Evolutionary conservation across 805 yeast species (phyloP).

Genomic region (Nakazawaea wickerhamii): DNA sequence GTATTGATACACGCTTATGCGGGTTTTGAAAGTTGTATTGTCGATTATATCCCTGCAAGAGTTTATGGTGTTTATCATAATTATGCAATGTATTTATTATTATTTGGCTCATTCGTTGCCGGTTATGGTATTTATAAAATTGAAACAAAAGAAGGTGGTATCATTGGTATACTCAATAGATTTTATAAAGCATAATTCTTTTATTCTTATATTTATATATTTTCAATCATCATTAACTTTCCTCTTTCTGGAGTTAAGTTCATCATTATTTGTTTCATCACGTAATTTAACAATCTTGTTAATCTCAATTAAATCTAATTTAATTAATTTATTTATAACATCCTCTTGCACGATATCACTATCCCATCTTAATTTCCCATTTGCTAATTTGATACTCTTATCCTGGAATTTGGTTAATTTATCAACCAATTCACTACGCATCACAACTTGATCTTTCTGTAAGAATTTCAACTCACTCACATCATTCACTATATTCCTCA

Average conservation of each 20-base stretch:
- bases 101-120: constrained; percentile 65
- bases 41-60: constrained; percentile 86
- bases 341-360: background rate
- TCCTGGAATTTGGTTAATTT: background rate
- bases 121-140: constrained; percentile 77
- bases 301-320: background rate
- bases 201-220: background rate
- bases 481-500: background rate
- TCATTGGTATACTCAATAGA: constrained; percentile 37
- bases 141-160: constrained; percentile 68
- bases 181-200: constrained; percentile 25
- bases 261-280: background rate
- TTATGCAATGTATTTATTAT: constrained; percentile 61
- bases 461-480: background rate
- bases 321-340: constrained; percentile 1
- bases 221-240: constrained; percentile 8
- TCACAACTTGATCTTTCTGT: background rate
- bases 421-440: background rate
- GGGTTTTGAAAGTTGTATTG: constrained; percentile 88
- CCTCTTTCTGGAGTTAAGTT: constrained; percentile 5
- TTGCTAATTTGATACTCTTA: background rate
- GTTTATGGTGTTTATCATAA: constrained; percentile 76
- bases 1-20: constrained; percentile 74
- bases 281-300: background rate
- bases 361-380: background rate